Evolutionary conservation across 73 alveolate species (phyloP), one percentile per base, ranked within the genome.

Genomic region (Stentor roeselii): DNA sequence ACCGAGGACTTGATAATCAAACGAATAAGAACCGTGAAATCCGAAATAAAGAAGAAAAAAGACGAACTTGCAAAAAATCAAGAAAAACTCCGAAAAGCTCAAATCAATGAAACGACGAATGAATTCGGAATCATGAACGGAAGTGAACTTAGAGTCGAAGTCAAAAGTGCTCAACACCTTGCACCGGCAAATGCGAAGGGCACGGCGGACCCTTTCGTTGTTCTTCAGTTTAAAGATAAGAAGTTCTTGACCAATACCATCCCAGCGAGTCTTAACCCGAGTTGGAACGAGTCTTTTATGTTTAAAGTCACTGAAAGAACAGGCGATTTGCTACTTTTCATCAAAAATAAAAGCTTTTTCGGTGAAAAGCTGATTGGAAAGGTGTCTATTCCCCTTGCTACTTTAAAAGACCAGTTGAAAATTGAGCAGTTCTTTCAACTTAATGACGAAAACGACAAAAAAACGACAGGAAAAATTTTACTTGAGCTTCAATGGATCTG

Each of bases 121-220:
- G 14, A n/a, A 67, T 14, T 11, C 34, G 80, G 80, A 34, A 2
- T 67, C 37, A 67, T 67, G 80, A 27, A 67, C 11, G 80, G 80
- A 34, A 67, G 80, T 32, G 37, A 14, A 27, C 41, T 67, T n/a
- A 67, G 41, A 30, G 41, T 67, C 41, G 11, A 30, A 21, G 80
- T 67, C 21, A 67, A 50, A 50, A 11, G 30, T 11, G 67, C 67
- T 50, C 67, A 50, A 50, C 6, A 50, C 21, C 67, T 50, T 50
- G 21, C 21, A 50, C 67, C 67, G 67, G 21, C 30, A 11, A 50
- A 50, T 50, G 6, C 67, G 21, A 11, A 6, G 21, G 67, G 67
- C 21, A 11, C 67, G 21, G 67, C 67, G 6, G 67, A 50, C 21
- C 67, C 67, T 50, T 50, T 11, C 21, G 67, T 50, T 50, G 21